These are phyloP conservation scores for Nicotiana noctiflora DNA, from an alignment of 257 asterid species.

Conservation along the genomic window DNA sequence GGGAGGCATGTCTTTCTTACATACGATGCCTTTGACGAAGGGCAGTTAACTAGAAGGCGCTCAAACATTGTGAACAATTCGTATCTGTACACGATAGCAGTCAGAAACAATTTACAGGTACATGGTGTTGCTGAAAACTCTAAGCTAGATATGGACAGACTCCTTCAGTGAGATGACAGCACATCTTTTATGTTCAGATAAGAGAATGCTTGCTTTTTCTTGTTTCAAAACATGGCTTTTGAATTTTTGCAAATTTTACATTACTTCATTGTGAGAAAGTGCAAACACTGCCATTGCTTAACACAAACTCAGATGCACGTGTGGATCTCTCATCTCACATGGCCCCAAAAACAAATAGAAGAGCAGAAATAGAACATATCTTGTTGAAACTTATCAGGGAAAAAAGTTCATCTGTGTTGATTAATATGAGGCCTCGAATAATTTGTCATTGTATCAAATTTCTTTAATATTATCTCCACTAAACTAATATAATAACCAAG, in stretches of 20 bases:
- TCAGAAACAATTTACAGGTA: slow-evolving; percentile 72
- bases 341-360: neutral
- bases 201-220: neutral
- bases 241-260: neutral
- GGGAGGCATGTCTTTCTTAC: slow-evolving; percentile 80
- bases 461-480: neutral
- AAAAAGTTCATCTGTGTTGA: neutral
- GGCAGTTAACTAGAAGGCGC: slow-evolving; percentile 85
- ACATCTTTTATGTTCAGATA: neutral
- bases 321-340: slow-evolving; percentile 1
- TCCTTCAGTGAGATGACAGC: neutral
- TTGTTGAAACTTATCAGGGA: neutral
- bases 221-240: neutral
- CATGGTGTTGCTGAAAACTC: slow-evolving; percentile 13
- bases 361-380: neutral
- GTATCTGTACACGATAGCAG: slow-evolving; percentile 60
- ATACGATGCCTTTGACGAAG: slow-evolving; percentile 75
- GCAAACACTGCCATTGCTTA: neutral
- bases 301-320: neutral
- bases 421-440: neutral
- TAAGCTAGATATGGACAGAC: neutral
- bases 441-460: slow-evolving; percentile 5
- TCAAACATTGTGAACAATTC: slow-evolving; percentile 76
- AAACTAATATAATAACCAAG: neutral
- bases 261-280: neutral